Evolutionary conservation across 345 rosid genomes (phyloP).

Genomic region (Sapria himalayana): DNA sequence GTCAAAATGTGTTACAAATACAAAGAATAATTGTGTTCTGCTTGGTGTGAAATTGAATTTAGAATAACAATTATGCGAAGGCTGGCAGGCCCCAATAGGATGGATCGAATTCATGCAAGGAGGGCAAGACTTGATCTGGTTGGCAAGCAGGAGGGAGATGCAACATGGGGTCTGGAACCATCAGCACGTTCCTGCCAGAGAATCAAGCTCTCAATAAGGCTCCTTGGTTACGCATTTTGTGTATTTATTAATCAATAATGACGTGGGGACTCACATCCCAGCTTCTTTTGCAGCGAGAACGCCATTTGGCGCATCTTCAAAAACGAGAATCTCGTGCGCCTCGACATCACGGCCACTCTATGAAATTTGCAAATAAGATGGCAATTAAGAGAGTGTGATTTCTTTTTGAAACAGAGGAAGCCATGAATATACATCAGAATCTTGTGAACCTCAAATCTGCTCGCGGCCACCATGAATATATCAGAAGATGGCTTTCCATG

Average conservation of each 20-base stretch:
- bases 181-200: slow-evolving; percentile 36
- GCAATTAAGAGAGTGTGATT: slow-evolving; percentile 2
- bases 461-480: slow-evolving; percentile 67
- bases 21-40: too few species aligned
- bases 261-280: slow-evolving; percentile 50
- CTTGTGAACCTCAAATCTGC: slow-evolving; percentile 97
- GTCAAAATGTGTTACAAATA: too few species aligned
- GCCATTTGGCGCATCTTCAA: slow-evolving; percentile 95
- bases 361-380: neutral
- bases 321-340: slow-evolving; percentile 33
- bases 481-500: slow-evolving; percentile 88
- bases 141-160: slow-evolving; percentile 34
- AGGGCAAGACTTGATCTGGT: slow-evolving; percentile 62
- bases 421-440: neutral
- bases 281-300: slow-evolving; percentile 81
- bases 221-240: too few species aligned
- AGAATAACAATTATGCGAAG: too few species aligned
- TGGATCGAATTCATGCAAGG: slow-evolving; percentile 53
- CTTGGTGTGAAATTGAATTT: too few species aligned
- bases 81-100: slow-evolving; percentile 57
- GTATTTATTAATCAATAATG: slow-evolving; percentile 3
- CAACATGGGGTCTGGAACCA: slow-evolving; percentile 85
- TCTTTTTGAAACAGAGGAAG: too few species aligned
- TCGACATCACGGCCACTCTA: slow-evolving; percentile 56
- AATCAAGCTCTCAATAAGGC: too few species aligned